Evolutionary conservation across 805 yeast genomes (phyloP).

Genomic region (Cyberlindnera saturnus): DNA sequence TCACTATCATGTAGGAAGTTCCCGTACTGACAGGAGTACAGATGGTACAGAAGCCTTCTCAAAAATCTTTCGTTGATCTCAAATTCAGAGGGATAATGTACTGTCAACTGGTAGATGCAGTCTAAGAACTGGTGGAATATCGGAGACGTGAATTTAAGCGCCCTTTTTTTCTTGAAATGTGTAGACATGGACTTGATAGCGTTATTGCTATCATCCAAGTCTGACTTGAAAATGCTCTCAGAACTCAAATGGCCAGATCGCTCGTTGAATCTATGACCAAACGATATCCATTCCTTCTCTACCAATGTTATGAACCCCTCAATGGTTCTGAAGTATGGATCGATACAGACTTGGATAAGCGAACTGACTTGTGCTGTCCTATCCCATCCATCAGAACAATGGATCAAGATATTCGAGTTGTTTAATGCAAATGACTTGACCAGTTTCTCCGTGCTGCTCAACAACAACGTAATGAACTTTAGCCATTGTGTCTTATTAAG

Average conservation of each 20-base stretch:
- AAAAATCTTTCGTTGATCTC: constrained; percentile 88
- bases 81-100: constrained; percentile 67
- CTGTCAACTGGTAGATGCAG: constrained; percentile 71
- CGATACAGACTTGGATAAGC: constrained; percentile 77
- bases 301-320: constrained; percentile 82
- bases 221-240: constrained; percentile 32
- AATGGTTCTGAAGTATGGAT: constrained; percentile 82
- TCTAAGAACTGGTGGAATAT: constrained; percentile 93
- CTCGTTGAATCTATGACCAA: constrained; percentile 87
- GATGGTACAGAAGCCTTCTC: constrained; percentile 77
- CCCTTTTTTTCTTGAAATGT: constrained; percentile 42
- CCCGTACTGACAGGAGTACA: constrained; percentile 93
- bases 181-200: constrained; percentile 32
- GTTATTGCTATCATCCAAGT: constrained; percentile 40
- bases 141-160: constrained; percentile 70
- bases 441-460: constrained; percentile 72
- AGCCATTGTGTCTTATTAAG: constrained; percentile 75
- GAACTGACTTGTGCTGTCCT: constrained; percentile 88
- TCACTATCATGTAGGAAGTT: constrained; percentile 79
- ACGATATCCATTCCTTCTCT: constrained; percentile 94
- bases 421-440: constrained; percentile 79
- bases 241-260: constrained; percentile 65
- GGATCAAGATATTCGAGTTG: constrained; percentile 77
- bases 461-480: constrained; percentile 56
- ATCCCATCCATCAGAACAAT: constrained; percentile 99